Evolutionary conservation across 2,329 filamentous ascomycete species (phyloP).

Genomic region (Pseudocercospora ulei): DNA sequence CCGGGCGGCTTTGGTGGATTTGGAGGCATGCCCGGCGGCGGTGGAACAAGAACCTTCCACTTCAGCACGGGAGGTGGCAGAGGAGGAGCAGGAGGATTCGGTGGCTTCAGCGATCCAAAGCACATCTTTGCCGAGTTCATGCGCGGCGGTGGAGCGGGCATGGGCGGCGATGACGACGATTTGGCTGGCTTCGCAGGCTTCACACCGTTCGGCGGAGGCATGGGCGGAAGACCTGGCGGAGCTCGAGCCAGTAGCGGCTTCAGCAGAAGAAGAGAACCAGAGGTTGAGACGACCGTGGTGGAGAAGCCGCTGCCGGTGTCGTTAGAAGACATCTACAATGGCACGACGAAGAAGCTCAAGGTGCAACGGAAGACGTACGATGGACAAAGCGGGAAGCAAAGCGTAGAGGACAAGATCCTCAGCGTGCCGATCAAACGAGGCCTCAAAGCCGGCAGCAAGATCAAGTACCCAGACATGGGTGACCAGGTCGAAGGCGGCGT

Average conservation of each 20-base stretch:
- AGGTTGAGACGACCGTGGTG: conserved; percentile 81
- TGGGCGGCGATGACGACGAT: conserved; percentile 48
- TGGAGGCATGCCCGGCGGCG: conserved; percentile 45
- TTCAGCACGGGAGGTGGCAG: conserved; percentile 51
- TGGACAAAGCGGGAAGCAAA: conserved; percentile 65
- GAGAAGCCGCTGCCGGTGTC: conserved; percentile 72
- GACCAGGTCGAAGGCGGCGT: conserved; percentile 94
- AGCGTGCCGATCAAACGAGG: conserved; percentile 94
- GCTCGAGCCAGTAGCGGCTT: conserved; percentile 36
- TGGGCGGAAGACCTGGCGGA: conserved; percentile 36
- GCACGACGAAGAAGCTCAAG: conserved; percentile 92
- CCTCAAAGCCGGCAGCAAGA: conserved; percentile 93
- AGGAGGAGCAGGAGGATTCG: conserved; percentile 54
- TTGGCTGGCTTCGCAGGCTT: conserved; percentile 43
- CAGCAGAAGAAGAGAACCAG: conserved; percentile 42
- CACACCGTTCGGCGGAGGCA: conserved; percentile 37
- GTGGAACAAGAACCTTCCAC: conserved; percentile 50
- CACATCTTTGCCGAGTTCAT: conserved; percentile 80
- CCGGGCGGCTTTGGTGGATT: conserved; percentile 50
- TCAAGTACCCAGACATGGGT: conserved; percentile 95
- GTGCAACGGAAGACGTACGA: conserved; percentile 96
- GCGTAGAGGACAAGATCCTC: conserved; percentile 76
- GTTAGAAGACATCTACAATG: conserved; percentile 79
- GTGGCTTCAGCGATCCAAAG: conserved; percentile 68
- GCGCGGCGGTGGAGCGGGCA: conserved; percentile 47